phyloP scores from a whole-genome alignment of 805 yeast genomes.

The Candida arabinofermentans region DNA sequence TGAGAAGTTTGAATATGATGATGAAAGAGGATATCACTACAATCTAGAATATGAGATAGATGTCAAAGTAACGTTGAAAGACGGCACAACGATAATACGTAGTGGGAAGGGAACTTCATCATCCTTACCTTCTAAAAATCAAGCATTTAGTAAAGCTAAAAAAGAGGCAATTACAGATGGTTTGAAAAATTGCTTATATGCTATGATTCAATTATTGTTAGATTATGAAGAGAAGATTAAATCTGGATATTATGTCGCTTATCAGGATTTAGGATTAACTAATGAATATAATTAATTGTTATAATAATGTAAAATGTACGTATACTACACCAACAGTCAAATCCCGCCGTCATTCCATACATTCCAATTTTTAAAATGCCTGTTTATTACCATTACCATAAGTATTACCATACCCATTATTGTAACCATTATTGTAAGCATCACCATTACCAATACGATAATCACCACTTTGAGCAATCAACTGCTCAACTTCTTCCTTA shows the following conservation, averaged over 20 bases:
- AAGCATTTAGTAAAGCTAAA: conserved; percentile 36
- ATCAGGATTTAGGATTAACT: too few species aligned
- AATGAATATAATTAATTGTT: too few species aligned
- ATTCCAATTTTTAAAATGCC: too few species aligned
- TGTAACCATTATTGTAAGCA: neutral
- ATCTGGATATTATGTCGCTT: conserved; percentile 21
- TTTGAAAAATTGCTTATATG: conserved; percentile 38
- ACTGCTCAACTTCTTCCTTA: conserved; percentile 6
- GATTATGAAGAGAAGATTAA: conserved; percentile 26
- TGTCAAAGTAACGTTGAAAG: conserved; percentile 37
- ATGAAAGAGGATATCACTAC: conserved; percentile 14
- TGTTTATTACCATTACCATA: too few species aligned
- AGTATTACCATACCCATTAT: neutral
- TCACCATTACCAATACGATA: neutral
- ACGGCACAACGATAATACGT: conserved; percentile 38
- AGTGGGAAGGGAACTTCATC: conserved; percentile 38
- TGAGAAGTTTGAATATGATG: conserved; percentile 13
- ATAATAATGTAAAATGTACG: too few species aligned
- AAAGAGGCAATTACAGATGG: conserved; percentile 48
- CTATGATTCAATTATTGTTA: conserved; percentile 28
- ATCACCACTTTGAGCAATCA: neutral
- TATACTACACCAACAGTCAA: too few species aligned
- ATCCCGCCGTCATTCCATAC: too few species aligned
- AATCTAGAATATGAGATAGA: conserved; percentile 19
- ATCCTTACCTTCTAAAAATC: conserved; percentile 31